phyloP scores from a whole-genome alignment of 1,284 basidiomycete species.

The Ganoderma meredithae region DNA sequence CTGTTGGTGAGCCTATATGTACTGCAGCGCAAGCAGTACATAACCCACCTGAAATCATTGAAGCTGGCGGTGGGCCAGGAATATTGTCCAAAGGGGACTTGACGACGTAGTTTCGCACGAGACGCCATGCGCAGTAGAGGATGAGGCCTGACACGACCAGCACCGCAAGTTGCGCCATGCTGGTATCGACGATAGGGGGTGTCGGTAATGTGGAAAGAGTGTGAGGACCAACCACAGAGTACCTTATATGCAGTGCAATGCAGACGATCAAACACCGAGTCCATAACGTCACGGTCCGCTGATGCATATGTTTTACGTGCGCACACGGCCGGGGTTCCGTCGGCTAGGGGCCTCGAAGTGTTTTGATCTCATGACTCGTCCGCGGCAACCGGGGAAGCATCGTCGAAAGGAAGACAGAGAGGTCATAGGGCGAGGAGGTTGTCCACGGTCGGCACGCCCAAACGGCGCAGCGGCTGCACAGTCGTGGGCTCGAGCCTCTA shows the following conservation, averaged over 20 bases:
- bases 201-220: not conserved
- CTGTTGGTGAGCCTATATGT: not conserved
- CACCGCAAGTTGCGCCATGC: not conserved
- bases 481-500: no score
- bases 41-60: constrained; percentile 31
- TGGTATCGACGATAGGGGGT: not conserved
- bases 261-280: not conserved
- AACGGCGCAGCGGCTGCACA: no score
- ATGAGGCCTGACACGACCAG: not conserved
- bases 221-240: not conserved
- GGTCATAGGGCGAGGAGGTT: no score
- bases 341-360: not conserved
- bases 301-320: not conserved
- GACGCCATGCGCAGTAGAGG: constrained; percentile 1
- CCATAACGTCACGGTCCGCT: not conserved
- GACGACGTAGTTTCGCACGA: not conserved
- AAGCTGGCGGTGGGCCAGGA: constrained; percentile 32
- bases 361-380: not conserved
- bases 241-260: not conserved
- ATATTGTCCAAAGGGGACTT: constrained; percentile 32
- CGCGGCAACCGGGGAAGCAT: not conserved
- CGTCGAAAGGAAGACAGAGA: not conserved
- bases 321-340: not conserved
- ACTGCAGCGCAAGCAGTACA: no score
- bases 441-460: no score